A percentile compares a stretch with the other conserved stretches of the same genome.
These are phyloP conservation scores for Beauveria bassiana DNA, from an alignment of 2,329 filamentous ascomycete genomes.

Conservation along the genomic window DNA sequence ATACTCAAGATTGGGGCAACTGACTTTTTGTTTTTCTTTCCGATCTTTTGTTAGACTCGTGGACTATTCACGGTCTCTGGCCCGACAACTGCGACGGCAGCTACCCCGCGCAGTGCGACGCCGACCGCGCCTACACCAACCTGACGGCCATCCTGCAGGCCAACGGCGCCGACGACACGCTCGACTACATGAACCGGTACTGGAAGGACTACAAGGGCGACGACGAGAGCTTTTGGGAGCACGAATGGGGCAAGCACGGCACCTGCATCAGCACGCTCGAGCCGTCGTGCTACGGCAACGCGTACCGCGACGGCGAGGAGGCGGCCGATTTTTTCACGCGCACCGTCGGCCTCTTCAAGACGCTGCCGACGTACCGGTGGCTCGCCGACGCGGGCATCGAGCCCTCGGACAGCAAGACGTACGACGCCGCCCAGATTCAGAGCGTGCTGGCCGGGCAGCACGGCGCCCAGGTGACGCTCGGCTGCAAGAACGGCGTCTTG, in stretches of 20 bases:
- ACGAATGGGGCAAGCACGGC: slow-evolving; percentile 71
- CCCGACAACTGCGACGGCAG: slow-evolving; percentile 63
- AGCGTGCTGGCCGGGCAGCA: slow-evolving; percentile 46
- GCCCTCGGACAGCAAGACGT: slow-evolving; percentile 47
- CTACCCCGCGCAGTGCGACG: slow-evolving; percentile 60
- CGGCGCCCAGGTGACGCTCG: slow-evolving; percentile 49
- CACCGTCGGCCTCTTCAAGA: slow-evolving; percentile 58
- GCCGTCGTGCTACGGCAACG: slow-evolving; percentile 53
- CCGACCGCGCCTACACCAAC: slow-evolving; percentile 52
- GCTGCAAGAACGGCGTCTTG: slow-evolving; percentile 41
- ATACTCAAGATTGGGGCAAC: neutral
- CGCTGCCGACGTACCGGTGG: slow-evolving; percentile 55
- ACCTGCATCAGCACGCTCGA: slow-evolving; percentile 64
- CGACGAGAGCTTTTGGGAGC: slow-evolving; percentile 61
- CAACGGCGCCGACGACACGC: slow-evolving; percentile 42
- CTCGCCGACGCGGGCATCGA: slow-evolving; percentile 54
- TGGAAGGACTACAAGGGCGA: slow-evolving; percentile 63
- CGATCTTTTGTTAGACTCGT: slow-evolving; percentile 40
- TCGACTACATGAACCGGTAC: slow-evolving; percentile 61
- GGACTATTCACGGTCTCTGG: slow-evolving; percentile 67
- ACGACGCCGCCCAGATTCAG: slow-evolving; percentile 51
- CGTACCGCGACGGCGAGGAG: slow-evolving; percentile 54
- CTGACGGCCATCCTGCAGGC: slow-evolving; percentile 55
- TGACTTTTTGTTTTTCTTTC: neutral
- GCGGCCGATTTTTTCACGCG: slow-evolving; percentile 62